A percentile compares a stretch with the other conserved stretches of the same genome.
phyloP scores from a whole-genome alignment of 2,329 filamentous ascomycete species.

The Triangularia verruculosa region DNA sequence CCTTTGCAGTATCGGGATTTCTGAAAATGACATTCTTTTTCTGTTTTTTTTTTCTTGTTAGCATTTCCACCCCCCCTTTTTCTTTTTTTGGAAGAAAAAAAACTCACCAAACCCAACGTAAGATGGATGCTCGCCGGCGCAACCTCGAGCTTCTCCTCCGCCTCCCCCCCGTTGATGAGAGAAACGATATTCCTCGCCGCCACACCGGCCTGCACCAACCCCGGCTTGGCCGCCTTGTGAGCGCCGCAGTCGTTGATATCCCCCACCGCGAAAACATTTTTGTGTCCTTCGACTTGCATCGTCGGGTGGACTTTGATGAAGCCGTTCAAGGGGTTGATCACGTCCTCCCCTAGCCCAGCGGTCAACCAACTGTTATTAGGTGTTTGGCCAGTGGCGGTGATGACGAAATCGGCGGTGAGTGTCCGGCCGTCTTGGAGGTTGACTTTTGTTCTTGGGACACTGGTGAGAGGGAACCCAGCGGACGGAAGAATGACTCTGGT shows the following conservation, averaged over 20 bases:
- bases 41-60: constrained; percentile 15
- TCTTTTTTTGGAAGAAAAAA: background rate
- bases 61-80: background rate
- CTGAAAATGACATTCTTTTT: constrained; percentile 33
- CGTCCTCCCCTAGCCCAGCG: constrained; percentile 29
- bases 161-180: constrained; percentile 36
- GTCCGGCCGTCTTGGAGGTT: constrained; percentile 33
- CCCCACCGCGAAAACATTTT: constrained; percentile 49
- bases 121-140: constrained; percentile 39
- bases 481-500: constrained; percentile 30
- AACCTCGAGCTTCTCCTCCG: constrained; percentile 32
- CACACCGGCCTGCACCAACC: constrained; percentile 41
- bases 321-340: constrained; percentile 32
- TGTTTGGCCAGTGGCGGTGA: constrained; percentile 48
- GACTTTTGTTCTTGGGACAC: constrained; percentile 22
- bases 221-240: constrained; percentile 45
- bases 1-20: constrained; percentile 31
- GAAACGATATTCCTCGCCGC: constrained; percentile 45
- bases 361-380: constrained; percentile 42
- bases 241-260: constrained; percentile 48
- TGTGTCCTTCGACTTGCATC: constrained; percentile 43
- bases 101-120: constrained; percentile 37
- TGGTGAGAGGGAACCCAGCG: constrained; percentile 27
- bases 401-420: constrained; percentile 41
- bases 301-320: constrained; percentile 44